Base-by-base conservation (phyloP, 139 green algal species). In the Ettlia oleoabundans region DNA sequence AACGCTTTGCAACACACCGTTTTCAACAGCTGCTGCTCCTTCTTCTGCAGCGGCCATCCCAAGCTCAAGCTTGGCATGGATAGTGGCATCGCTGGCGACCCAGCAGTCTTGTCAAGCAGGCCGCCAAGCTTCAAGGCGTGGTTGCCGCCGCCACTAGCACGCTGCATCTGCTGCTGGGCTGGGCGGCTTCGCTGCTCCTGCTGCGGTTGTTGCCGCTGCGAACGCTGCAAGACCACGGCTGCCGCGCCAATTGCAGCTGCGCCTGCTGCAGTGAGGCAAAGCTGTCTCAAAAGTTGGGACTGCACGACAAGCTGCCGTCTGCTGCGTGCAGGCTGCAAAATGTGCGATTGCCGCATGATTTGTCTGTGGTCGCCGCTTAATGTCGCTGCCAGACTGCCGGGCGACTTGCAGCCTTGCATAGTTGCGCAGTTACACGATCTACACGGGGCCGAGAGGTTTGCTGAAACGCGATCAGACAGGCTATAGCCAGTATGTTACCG, bases 231-330 rank as follows among this genome's bases (percentile, higher is more conserved):
- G 13, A 15, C 47, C 47, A 15, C 47, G 13, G 15, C 47, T 15
- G 37, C 66, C 33, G 37, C 66, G 3, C 35, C 67, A 21, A 8
- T 28, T 22, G 15, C 24, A 35, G 70, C 70, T 63, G 70, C 70
- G 8, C 35, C 13, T 30, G n/a, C 70, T 43, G 51, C 72, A 6
- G 51, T 22, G 19, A 6, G 47, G 18, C 33, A 15, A 30, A 42
- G 64, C 71, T 82, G 76, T 3, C 72, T n/a, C n/a, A n/a, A n/a
- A n/a, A n/a, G n/a, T n/a, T n/a, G n/a, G 76, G 26, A 58, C 13
- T 58, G 47, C 10, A 58, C 47, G 15, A 15, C 47, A 58, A 15
- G 47, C 13, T 58, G 10, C 13, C 47, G 47, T 15, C 47, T 58
- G 47, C 10, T 58, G 47, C 47, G 15, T 15, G 47, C 47, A 58